Conservation (phyloP, 2,329 filamentous ascomycete genomes). For the Geoglossum cookeanum region DNA sequence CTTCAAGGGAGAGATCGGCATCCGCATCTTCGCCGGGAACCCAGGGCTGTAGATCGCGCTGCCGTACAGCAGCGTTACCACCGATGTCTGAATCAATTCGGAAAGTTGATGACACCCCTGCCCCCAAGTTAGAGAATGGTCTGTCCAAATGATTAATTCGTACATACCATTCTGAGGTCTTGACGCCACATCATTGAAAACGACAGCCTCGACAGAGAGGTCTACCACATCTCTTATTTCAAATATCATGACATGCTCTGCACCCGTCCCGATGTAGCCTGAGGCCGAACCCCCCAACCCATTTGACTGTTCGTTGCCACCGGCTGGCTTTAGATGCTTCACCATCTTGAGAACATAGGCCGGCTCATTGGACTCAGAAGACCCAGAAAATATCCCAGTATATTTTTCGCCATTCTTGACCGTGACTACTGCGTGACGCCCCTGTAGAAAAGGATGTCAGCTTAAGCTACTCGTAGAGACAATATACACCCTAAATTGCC, state of each 20-base stretch:
- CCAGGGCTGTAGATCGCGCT: constrained; percentile 69
- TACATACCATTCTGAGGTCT: constrained; percentile 3
- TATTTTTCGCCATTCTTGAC: constrained; percentile 41
- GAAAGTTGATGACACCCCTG: constrained; percentile 52
- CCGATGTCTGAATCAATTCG: constrained; percentile 82
- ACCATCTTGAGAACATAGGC: constrained; percentile 48
- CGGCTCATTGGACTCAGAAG: constrained; percentile 30
- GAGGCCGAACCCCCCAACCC: constrained; percentile 22
- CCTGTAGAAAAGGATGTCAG: constrained; percentile 23
- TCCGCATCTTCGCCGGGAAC: constrained; percentile 43
- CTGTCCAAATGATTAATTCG: background rate
- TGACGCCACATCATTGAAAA: constrained; percentile 23
- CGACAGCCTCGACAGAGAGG: constrained; percentile 33
- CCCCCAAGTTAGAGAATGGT: background rate
- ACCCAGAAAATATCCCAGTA: constrained; percentile 40
- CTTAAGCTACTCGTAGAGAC: constrained; percentile 4
- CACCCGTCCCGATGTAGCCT: constrained; percentile 25
- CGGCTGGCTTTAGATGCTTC: constrained; percentile 26
- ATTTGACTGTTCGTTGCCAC: constrained; percentile 24
- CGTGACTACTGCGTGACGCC: constrained; percentile 33
- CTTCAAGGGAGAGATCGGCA: constrained; percentile 54
- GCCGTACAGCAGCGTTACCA: constrained; percentile 45
- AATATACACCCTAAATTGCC: background rate
- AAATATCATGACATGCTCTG: constrained; percentile 37
- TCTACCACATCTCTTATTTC: constrained; percentile 41